phyloP scores from a whole-genome alignment of 2,329 filamentous ascomycete species.

The Dactylellina cionopaga region DNA sequence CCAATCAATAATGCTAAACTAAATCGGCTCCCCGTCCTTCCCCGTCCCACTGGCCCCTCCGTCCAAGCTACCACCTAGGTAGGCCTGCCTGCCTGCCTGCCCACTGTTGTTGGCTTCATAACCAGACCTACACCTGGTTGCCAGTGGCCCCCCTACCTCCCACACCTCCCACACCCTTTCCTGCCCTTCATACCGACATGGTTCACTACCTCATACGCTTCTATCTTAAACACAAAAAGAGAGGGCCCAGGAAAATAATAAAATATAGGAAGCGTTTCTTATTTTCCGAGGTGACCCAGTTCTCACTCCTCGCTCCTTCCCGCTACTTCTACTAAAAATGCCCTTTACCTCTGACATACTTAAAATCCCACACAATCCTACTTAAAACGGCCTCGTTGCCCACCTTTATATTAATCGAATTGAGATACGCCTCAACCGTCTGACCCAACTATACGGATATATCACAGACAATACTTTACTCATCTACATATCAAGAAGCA shows the following conservation, averaged over 20 bases:
- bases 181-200: conserved; percentile 38
- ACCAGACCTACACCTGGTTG: conserved; percentile 47
- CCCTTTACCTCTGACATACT: conserved; percentile 52
- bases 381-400: conserved; percentile 53
- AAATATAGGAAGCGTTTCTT: conserved; percentile 51
- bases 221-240: conserved; percentile 36
- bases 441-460: conserved; percentile 50
- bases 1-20: conserved; percentile 47
- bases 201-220: conserved; percentile 47
- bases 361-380: conserved; percentile 53
- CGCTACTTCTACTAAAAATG: conserved; percentile 52
- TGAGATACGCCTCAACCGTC: conserved; percentile 52
- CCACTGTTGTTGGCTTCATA: conserved; percentile 26
- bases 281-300: conserved; percentile 53
- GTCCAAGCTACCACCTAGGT: conserved; percentile 7
- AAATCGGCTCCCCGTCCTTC: conserved; percentile 40
- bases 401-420: conserved; percentile 54
- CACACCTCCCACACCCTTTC: conserved; percentile 24
- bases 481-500: conserved; percentile 11
- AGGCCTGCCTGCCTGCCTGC: conserved; percentile 8
- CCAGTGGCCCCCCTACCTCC: conserved; percentile 28
- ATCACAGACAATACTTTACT: conserved; percentile 31
- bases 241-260: conserved; percentile 49
- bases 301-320: conserved; percentile 53
- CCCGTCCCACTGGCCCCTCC: conserved; percentile 28